A percentile compares a stretch with the other conserved stretches of the same genome.
Evolutionary conservation across 2,329 filamentous ascomycete genomes (phyloP).

Genomic region (Hypoxylon sp.): DNA sequence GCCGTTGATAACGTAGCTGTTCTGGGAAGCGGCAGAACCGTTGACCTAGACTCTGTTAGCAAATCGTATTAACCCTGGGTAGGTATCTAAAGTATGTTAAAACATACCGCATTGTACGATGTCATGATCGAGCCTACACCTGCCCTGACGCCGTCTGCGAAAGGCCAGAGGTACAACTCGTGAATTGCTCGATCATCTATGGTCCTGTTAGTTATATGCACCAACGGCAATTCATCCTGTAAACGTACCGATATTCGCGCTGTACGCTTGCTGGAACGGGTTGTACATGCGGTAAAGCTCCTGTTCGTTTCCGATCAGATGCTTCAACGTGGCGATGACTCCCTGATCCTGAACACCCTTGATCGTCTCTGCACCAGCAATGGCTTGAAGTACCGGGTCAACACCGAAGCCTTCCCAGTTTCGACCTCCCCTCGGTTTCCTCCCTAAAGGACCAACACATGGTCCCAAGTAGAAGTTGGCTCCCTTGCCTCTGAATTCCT

Average conservation of each 20-base stretch:
- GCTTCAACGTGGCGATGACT: constrained; percentile 66
- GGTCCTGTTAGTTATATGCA: background rate
- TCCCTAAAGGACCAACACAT: constrained; percentile 73
- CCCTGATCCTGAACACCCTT: constrained; percentile 64
- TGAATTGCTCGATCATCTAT: constrained; percentile 58
- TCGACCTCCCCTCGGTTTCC: constrained; percentile 76
- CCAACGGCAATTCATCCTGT: background rate
- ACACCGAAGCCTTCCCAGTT: constrained; percentile 80
- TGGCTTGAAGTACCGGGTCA: constrained; percentile 71
- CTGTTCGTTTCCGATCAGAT: constrained; percentile 64
- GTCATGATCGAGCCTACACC: constrained; percentile 86
- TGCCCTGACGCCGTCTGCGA: constrained; percentile 77
- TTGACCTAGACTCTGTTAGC: constrained; percentile 61
- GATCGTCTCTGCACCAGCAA: constrained; percentile 60
- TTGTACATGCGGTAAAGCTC: constrained; percentile 65
- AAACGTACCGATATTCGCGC: constrained; percentile 69
- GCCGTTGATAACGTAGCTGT: constrained; percentile 73
- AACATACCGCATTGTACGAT: constrained; percentile 70
- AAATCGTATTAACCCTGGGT: background rate
- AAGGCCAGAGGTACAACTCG: constrained; percentile 83
- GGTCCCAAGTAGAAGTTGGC: constrained; percentile 76
- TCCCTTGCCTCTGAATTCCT: constrained; percentile 78
- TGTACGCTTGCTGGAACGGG: constrained; percentile 61
- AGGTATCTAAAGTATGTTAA: background rate
- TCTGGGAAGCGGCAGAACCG: constrained; percentile 71